Percentiles rank a stretch among this genome's conserved stretches.
phyloP scores from a whole-genome alignment of 495 filamentous ascomycete genomes.

The Podospora didyma region DNA sequence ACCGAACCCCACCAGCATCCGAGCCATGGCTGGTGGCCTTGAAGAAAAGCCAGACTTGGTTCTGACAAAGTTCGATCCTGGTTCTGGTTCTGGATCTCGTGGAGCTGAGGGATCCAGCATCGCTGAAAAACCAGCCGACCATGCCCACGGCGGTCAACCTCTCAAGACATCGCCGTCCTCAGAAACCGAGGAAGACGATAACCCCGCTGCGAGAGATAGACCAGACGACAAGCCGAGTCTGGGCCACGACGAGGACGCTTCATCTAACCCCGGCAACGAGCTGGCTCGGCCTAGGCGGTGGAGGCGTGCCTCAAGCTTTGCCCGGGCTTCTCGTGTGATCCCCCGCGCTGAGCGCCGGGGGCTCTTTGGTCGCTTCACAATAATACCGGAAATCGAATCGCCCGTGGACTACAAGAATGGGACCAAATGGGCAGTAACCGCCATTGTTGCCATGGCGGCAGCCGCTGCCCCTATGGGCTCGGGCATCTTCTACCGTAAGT shows the following conservation, averaged over 20 bases:
- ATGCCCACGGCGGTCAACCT: neutral
- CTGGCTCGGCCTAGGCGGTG: conserved; percentile 14
- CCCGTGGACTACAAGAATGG: conserved; percentile 66
- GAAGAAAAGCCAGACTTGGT: neutral
- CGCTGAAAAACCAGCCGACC: neutral
- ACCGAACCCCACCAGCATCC: neutral
- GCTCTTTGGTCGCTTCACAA: conserved; percentile 63
- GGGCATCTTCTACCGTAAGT: conserved; percentile 77
- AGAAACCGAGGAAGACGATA: neutral
- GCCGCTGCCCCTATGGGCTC: conserved; percentile 80
- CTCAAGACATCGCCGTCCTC: neutral
- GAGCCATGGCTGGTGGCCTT: neutral
- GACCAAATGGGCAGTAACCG: conserved; percentile 84
- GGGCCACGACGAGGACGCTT: neutral
- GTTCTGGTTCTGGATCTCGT: neutral
- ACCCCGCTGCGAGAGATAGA: neutral
- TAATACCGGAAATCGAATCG: conserved; percentile 79
- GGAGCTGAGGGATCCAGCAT: too few species aligned
- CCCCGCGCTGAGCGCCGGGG: conserved; percentile 68
- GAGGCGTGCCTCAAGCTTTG: conserved; percentile 33
- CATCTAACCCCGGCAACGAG: neutral
- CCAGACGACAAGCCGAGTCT: neutral
- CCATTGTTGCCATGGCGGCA: conserved; percentile 71
- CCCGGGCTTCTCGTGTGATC: conserved; percentile 46
- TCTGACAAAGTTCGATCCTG: neutral